Evolutionary conservation across 2,329 filamentous ascomycete species (phyloP), one percentile per base, ranked within the genome.

Genomic region (Cytospora leucostoma): DNA sequence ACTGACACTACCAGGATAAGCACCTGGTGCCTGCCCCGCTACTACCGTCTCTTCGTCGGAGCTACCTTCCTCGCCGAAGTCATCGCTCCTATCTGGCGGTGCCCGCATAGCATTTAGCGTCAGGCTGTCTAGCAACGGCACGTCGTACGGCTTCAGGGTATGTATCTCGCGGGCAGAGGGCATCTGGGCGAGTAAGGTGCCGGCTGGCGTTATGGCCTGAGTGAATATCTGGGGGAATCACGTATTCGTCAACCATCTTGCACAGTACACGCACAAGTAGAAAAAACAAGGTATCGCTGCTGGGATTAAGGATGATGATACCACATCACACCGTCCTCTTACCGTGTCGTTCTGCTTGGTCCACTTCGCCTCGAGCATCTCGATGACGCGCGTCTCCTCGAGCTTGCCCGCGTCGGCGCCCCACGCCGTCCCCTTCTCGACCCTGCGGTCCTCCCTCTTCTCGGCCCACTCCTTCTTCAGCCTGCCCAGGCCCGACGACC

Each of bases 271-370:
- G 27, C 27, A 27, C 27, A 27, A 27, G 27, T 27, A n/a, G 27
- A 27, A 11, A 38, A n/a, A n/a, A n/a, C n/a, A n/a, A 33, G 7
- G 5, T 3, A 15, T 40, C 12, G 15, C 8, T 13, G 33, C 17
- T 40, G 3, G 7, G 32, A 35, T 32, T 27, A 37, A 32, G 37
- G 38, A 58, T 21, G 27, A 27, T 27, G 27, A 27, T 4, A 4
- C 27, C 27, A 27, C 27, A 27, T 54, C 19, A 11, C n/a, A 50
- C 49, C 49, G 62, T 56, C 12, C 19, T 67, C 86, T 78, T 77
- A 96, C 91, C 19, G 91, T 96, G 75, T 97, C 92, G 72, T 99
- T 99, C 76, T 93, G 87, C 77, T 93, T 95, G 66, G 86, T 87
- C 94, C 95, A 97, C 74, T 97, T 97, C 44, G 82, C 83, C 70